Evolutionary conservation across 306 rosid genomes (phyloP).

Genomic region (Castanopsis chinensis): DNA sequence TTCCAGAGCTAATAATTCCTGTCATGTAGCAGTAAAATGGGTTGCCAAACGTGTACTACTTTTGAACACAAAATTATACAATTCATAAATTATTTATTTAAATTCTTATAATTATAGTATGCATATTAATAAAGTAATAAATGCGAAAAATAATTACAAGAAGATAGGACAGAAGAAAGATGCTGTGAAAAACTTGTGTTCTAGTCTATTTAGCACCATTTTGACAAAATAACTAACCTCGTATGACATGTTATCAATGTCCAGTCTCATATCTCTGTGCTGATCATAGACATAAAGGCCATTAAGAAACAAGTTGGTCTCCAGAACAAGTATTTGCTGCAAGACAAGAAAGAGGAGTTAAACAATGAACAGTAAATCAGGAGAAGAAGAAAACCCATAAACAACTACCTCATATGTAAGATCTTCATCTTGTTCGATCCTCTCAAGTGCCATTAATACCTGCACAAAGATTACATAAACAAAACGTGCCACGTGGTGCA

Average conservation of each 20-base stretch:
- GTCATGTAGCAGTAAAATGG: slow-evolving; percentile 20
- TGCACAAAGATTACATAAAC: slow-evolving; percentile 28
- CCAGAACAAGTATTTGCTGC: slow-evolving; percentile 88
- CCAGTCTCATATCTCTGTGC: slow-evolving; percentile 96
- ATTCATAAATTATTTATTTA: too few relatives aligned
- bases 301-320: slow-evolving; percentile 73
- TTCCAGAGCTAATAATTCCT: slow-evolving; percentile 94
- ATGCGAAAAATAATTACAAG: slow-evolving; percentile 2
- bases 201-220: slow-evolving; percentile 2
- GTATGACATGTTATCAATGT: slow-evolving; percentile 96
- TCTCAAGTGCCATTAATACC: slow-evolving; percentile 89
- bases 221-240: slow-evolving; percentile 60
- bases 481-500: not conserved
- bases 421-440: slow-evolving; percentile 95
- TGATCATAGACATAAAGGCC: slow-evolving; percentile 83
- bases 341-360: slow-evolving; percentile 24
- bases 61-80: not conserved
- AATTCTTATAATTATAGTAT: not conserved
- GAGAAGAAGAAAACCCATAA: slow-evolving; percentile 4
- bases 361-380: slow-evolving; percentile 2
- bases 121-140: not conserved
- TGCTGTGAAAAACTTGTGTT: slow-evolving; percentile 11
- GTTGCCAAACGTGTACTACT: not conserved
- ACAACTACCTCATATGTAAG: slow-evolving; percentile 81
- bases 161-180: slow-evolving; percentile 13